Evolutionary conservation across 352 stramenopile species (phyloP).

Genomic region (Globisporangium nodosum): DNA sequence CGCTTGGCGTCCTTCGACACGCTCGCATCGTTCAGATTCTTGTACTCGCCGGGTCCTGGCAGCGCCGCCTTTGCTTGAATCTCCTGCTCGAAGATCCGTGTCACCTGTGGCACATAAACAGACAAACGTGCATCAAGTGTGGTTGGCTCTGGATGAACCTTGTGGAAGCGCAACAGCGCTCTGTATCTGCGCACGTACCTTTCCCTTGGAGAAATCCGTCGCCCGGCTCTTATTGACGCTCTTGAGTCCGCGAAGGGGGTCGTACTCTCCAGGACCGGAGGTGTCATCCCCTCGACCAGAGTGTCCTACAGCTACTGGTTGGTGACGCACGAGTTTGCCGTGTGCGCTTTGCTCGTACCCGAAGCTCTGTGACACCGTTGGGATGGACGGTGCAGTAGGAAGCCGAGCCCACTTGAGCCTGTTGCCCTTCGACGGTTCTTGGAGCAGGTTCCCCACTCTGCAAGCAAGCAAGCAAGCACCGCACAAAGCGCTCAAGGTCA

Average conservation of each 20-base stretch:
- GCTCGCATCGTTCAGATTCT: slow-evolving; percentile 16
- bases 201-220: slow-evolving; percentile 74
- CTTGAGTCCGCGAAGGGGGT: slow-evolving; percentile 59
- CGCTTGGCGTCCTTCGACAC: slow-evolving; percentile 34
- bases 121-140: background rate
- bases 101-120: slow-evolving; percentile 16
- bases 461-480: background rate
- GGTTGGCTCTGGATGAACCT: no score
- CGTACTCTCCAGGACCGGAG: slow-evolving; percentile 64
- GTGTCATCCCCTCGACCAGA: slow-evolving; percentile 53
- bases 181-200: slow-evolving; percentile 16
- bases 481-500: background rate
- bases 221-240: slow-evolving; percentile 54
- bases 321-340: slow-evolving; percentile 64
- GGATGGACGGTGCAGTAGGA: slow-evolving; percentile 69
- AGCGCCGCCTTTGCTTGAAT: slow-evolving; percentile 44
- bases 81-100: slow-evolving; percentile 58
- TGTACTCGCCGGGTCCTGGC: slow-evolving; percentile 65
- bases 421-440: slow-evolving; percentile 25
- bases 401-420: slow-evolving; percentile 67
- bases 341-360: slow-evolving; percentile 70
- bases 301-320: slow-evolving; percentile 49
- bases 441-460: slow-evolving; percentile 24
- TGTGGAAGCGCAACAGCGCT: background rate
- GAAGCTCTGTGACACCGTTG: slow-evolving; percentile 66